Evolutionary conservation across 2,329 filamentous ascomycete species (phyloP), one percentile per base, ranked within the genome.

Genomic region (Colletotrichum tofieldiae): DNA sequence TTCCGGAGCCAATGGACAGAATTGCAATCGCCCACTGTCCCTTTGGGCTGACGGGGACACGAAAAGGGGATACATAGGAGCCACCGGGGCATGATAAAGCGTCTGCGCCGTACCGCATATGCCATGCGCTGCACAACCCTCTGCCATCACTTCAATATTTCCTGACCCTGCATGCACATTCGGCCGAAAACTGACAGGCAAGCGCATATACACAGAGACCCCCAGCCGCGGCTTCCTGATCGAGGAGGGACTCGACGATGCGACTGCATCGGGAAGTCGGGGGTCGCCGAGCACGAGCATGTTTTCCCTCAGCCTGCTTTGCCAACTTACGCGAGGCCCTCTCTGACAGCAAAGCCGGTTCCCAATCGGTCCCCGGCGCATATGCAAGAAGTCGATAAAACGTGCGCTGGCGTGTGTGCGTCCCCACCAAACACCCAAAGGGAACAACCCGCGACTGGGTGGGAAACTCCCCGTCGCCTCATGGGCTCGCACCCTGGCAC

Each of bases 121-220:
- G 65, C 47, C 69, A 71, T 39, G 69, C 58, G 69, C 56, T 67
- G 69, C 65, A 68, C 69, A 68, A 68, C 47, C 69, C 65, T 52
- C 58, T 59, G 65, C 69, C 58, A 71, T 59, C 45, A 63, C 41
- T 39, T 32, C 69, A 71, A 71, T 68, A 71, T 52, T 68, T 45
- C 39, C 55, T 45, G 35, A 14, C 69, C 69, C 65, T 71, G 69
- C 65, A 71, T 68, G 58, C 52, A 29, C 68, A 49, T 58, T 71
- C 65, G 52, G 58, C 45, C 65, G 59, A 71, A 63, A 23, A 45
- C 41, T 63, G 58, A 37, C 56, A 29, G 58, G 60, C 39, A 51
- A 23, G 41, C 55, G 41, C 7, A 49, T 29, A 51, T 35, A 54
- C 49, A 35, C 63, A 65, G 8, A 52, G 12, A 41, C 32, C 29